These are phyloP conservation scores for Moniliella sp. DNA, from an alignment of 1,284 basidiomycete species.

Conservation along the genomic window DNA sequence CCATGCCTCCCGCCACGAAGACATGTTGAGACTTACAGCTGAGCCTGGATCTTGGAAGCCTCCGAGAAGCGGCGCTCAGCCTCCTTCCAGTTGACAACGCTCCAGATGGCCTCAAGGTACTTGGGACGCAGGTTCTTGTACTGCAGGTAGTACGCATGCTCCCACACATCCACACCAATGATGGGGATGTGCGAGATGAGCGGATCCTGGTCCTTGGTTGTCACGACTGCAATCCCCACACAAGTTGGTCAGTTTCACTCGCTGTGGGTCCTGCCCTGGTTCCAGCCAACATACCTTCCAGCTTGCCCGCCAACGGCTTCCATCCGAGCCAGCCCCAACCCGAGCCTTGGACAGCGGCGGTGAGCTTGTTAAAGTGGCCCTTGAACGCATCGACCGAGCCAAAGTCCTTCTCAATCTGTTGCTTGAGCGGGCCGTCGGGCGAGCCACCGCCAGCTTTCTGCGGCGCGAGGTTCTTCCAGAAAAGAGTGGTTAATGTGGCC, in stretches of 20 bases:
- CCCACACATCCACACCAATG: conserved; percentile 92
- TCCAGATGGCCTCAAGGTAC: conserved; percentile 3
- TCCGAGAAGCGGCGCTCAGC: conserved; percentile 2
- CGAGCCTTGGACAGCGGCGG: conserved; percentile 83
- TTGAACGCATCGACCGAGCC: conserved; percentile 57
- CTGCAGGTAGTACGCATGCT: conserved; percentile 43
- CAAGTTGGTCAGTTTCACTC: neutral
- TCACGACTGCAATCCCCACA: conserved; percentile 36
- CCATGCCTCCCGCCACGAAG: too few relatives aligned
- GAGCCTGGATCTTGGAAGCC: neutral
- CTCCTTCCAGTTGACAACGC: conserved; percentile 3
- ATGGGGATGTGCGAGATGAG: conserved; percentile 65
- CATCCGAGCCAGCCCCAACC: conserved; percentile 79
- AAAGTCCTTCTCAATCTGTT: conserved; percentile 61
- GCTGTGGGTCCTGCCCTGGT: neutral
- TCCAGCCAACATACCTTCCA: conserved; percentile 45
- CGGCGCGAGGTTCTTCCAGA: conserved; percentile 69
- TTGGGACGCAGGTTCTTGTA: conserved; percentile 15
- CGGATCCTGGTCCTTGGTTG: conserved; percentile 90
- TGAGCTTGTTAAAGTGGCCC: conserved; percentile 61
- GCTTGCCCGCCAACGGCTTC: conserved; percentile 39
- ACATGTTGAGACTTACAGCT: too few relatives aligned
- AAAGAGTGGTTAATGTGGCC: conserved; percentile 58
- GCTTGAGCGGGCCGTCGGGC: conserved; percentile 47
- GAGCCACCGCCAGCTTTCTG: conserved; percentile 39